Conservation (phyloP, 176 grass and related monocot genomes). For the Eleusine indica region DNA sequence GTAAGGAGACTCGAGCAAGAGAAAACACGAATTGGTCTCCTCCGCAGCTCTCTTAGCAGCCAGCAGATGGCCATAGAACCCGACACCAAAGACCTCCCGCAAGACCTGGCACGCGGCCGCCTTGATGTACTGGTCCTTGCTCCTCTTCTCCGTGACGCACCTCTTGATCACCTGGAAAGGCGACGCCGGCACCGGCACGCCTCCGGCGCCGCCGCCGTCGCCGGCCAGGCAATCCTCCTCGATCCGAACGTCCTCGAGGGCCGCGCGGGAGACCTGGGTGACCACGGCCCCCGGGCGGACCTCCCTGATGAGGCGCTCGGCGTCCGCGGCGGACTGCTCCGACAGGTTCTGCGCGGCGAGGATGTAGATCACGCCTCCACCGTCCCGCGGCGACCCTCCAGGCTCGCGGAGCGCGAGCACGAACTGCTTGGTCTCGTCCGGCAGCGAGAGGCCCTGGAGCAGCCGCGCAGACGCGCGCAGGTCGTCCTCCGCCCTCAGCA, state of each 20-base stretch:
- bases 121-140: slow-evolving; percentile 76
- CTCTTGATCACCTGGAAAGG: slow-evolving; percentile 72
- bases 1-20: slow-evolving; percentile 89
- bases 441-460: slow-evolving; percentile 62
- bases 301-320: slow-evolving; percentile 70
- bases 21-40: slow-evolving; percentile 63
- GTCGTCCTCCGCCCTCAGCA: slow-evolving; percentile 72
- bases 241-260: slow-evolving; percentile 61
- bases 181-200: slow-evolving; percentile 77
- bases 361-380: slow-evolving; percentile 67
- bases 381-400: neutral
- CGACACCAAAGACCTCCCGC: slow-evolving; percentile 90
- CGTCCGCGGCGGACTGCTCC: slow-evolving; percentile 75
- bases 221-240: slow-evolving; percentile 67
- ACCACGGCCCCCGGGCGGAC: slow-evolving; percentile 74
- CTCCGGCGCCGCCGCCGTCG: slow-evolving; percentile 36
- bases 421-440: slow-evolving; percentile 91
- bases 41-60: slow-evolving; percentile 87
- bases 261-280: slow-evolving; percentile 68
- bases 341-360: slow-evolving; percentile 83
- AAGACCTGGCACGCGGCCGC: slow-evolving; percentile 77
- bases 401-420: slow-evolving; percentile 78
- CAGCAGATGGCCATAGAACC: slow-evolving; percentile 87
- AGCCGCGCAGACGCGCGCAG: slow-evolving; percentile 63
- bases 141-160: slow-evolving; percentile 83